A percentile compares a stretch with the other conserved stretches of the same genome.
Evolutionary conservation across 2,329 filamentous ascomycete species (phyloP).

Genomic region (Akanthomyces dipterigenus): DNA sequence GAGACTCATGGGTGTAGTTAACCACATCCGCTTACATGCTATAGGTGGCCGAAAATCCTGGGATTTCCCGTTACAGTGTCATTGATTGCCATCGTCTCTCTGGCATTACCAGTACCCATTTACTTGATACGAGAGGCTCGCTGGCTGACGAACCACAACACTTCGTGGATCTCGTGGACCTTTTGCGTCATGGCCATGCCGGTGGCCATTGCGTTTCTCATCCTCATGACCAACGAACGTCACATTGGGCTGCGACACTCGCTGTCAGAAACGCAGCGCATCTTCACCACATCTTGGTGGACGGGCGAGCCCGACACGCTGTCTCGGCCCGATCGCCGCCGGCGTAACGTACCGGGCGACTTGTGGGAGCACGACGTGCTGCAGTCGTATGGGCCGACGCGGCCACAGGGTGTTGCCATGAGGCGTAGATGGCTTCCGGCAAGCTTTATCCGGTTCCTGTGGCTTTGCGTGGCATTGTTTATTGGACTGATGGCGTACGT

Average conservation of each 20-base stretch:
- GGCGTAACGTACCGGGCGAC: slow-evolving; percentile 29
- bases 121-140: slow-evolving; percentile 48
- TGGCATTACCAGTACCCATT: slow-evolving; percentile 52
- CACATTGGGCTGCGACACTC: slow-evolving; percentile 55
- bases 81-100: slow-evolving; percentile 53
- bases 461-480: slow-evolving; percentile 59
- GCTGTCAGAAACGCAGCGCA: slow-evolving; percentile 59
- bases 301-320: slow-evolving; percentile 48
- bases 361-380: slow-evolving; percentile 32
- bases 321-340: slow-evolving; percentile 35
- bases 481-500: slow-evolving; percentile 60
- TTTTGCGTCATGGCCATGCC: slow-evolving; percentile 65
- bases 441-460: slow-evolving; percentile 62
- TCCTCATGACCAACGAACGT: slow-evolving; percentile 57
- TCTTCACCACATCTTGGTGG: slow-evolving; percentile 62
- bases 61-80: slow-evolving; percentile 60
- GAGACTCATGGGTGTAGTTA: background rate
- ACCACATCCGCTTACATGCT: background rate
- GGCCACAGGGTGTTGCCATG: slow-evolving; percentile 32
- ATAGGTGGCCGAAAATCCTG: slow-evolving; percentile 53
- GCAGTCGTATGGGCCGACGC: slow-evolving; percentile 19
- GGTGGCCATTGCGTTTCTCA: slow-evolving; percentile 57
- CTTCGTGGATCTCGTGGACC: slow-evolving; percentile 62
- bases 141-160: slow-evolving; percentile 55
- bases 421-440: slow-evolving; percentile 54